Percentiles rank a stretch among this genome's conserved stretches.
These are phyloP conservation scores for Eimeria acervulina DNA, from an alignment of 169 alveolate species.

Conservation along the genomic window DNA sequence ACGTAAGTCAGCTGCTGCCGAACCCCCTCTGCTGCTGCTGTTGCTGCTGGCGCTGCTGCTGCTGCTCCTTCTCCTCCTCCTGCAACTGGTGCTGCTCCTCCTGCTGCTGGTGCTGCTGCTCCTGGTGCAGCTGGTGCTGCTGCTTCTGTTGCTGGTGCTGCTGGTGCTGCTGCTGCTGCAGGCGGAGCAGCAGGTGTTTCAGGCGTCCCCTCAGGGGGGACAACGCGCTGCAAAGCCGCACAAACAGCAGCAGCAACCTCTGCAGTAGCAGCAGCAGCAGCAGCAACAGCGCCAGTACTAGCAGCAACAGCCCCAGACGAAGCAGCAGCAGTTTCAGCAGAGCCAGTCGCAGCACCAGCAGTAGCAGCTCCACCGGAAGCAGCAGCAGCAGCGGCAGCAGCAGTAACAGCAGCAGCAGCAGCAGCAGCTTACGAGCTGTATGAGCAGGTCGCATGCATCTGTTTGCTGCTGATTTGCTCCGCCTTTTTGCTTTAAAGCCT, in stretches of 20 bases:
- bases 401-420: slow-evolving; percentile 48
- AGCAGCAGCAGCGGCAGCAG: not conserved
- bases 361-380: not conserved
- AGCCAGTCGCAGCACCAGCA: not conserved
- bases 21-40: slow-evolving; percentile 44
- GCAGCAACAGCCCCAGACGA: slow-evolving; percentile 5
- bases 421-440: slow-evolving; percentile 36
- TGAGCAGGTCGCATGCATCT: slow-evolving; percentile 19
- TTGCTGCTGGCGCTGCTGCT: slow-evolving; percentile 13
- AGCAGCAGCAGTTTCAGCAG: not conserved
- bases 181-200: slow-evolving; percentile 2
- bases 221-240: slow-evolving; percentile 17
- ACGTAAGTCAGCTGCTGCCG: slow-evolving; percentile 49
- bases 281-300: slow-evolving; percentile 31
- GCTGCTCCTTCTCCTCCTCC: not conserved
- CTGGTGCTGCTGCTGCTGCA: slow-evolving; percentile 2
- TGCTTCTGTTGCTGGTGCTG: slow-evolving; percentile 3
- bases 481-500: not conserved
- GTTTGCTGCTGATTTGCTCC: not conserved
- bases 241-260: not conserved
- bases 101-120: slow-evolving; percentile 14
- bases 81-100: not conserved
- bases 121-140: not conserved
- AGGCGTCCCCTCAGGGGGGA: not conserved
- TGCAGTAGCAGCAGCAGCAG: not conserved